Base-by-base conservation (phyloP, 2,329 filamentous ascomycete genomes). In the Epicoccum sorghinum region DNA sequence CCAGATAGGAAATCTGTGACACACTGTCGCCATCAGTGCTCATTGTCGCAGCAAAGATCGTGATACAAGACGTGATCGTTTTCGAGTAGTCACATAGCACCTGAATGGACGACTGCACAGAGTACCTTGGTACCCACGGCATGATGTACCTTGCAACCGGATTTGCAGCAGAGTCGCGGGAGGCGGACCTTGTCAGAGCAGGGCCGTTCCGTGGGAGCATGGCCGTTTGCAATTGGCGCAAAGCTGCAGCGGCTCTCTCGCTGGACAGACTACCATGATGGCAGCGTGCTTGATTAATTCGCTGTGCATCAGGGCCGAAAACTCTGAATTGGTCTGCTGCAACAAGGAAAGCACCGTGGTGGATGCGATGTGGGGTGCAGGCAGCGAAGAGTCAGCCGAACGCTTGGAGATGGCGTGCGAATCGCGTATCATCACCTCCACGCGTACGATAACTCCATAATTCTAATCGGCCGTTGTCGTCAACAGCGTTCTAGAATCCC, bases 341-440 rank as follows among this genome's bases (percentile, higher is more conserved):
- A 37, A 41, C 25, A 55, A 46, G 45, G 18, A 43, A 57, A 50
- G 61, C 59, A 63, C 55, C 61, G 30, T 63, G 58, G 60, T 60
- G 63, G 60, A 58, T 54, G 60, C 55, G 61, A 42, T 47, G 47
- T 52, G 47, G 54, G 48, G 44, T 37, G 48, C 47, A 57, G 55
- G 60, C 60, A 63, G 53, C 60, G 32, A 56, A 60, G 60, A 66
- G 59, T 61, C 65, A 63, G 60, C 61, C 62, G 63, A 50, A 45
- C 54, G 48, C 46, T 60, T 60, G 46, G 55, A 56, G 61, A 72
- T 72, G 70, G 67, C 71, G 71, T 73, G 70, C 69, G 72, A 53
- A 71, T 69, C 56, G 58, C 62, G 59, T 64, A 61, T 62, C 65
- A 65, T 64, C 48, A 62, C 61, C 65, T 60, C 61, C 61, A 60